Percentiles rank a stretch among this genome's conserved stretches.
Evolutionary conservation across 345 rosid genomes (phyloP).

Genomic region (Eucalyptus globulus): DNA sequence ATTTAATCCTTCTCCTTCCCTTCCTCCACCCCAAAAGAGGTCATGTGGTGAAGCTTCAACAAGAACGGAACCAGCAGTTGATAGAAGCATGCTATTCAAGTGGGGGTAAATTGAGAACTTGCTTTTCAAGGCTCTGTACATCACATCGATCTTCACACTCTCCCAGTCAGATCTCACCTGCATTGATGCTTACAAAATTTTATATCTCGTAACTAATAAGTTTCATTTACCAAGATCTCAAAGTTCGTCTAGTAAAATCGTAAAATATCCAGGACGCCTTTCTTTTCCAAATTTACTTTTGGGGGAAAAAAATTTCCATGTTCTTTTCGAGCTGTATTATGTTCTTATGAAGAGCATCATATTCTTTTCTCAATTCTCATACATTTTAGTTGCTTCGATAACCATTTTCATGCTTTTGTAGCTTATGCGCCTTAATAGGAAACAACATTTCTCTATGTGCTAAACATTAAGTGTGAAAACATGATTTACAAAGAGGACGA

Average conservation of each 20-base stretch:
- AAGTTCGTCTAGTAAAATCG: neutral
- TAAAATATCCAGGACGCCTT: neutral
- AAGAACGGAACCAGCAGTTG: constrained; percentile 68
- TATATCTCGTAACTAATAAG: neutral
- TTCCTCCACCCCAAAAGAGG: constrained; percentile 95
- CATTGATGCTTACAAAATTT: neutral
- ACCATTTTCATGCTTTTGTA: neutral
- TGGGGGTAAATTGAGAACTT: constrained; percentile 86
- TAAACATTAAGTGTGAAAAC: neutral
- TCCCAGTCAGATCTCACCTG: constrained; percentile 91
- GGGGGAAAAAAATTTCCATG: neutral
- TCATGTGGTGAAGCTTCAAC: constrained; percentile 95
- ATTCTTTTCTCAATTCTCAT: neutral
- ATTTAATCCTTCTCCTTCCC: constrained; percentile 93
- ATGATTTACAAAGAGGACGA: neutral
- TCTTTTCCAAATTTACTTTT: neutral
- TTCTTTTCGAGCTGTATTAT: neutral
- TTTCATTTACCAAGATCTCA: neutral
- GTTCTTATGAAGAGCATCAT: neutral
- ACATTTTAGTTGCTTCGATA: neutral
- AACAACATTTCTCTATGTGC: neutral
- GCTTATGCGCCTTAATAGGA: neutral
- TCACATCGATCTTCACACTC: constrained; percentile 55
- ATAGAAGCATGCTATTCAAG: constrained; percentile 62
- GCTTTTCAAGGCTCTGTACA: constrained; percentile 72